Conservation (phyloP, 1,284 basidiomycete species). For the Takashimella tepidaria region DNA sequence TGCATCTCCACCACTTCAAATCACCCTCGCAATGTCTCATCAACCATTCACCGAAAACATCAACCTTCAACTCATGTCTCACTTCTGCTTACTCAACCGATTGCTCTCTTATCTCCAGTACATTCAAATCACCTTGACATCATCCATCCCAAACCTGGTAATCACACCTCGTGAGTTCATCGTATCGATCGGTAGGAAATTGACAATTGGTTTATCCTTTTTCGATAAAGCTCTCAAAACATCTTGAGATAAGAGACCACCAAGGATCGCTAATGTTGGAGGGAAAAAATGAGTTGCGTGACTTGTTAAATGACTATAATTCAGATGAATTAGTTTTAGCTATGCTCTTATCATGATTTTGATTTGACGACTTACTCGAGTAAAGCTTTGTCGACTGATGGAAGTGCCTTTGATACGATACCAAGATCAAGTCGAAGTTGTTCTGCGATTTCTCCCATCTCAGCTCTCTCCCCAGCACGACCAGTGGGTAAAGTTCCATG, state of each 20-base stretch:
- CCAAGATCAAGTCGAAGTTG: conserved; percentile 58
- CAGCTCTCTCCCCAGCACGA: conserved; percentile 50
- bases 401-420: conserved; percentile 62
- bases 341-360: not conserved
- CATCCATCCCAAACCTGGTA: conserved; percentile 35
- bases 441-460: conserved; percentile 59
- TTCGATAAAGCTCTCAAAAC: conserved; percentile 85
- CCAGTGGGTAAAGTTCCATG: conserved; percentile 59
- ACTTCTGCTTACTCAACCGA: too few species aligned
- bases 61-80: too few species aligned
- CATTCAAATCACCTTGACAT: conserved; percentile 23
- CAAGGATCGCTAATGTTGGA: conserved; percentile 84
- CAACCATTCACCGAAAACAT: too few species aligned
- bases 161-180: conserved; percentile 54
- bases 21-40: too few species aligned
- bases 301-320: conserved; percentile 55
- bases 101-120: too few species aligned
- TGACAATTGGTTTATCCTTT: conserved; percentile 84
- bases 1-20: too few species aligned
- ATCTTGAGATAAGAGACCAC: conserved; percentile 91
- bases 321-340: conserved; percentile 1
- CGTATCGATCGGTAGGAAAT: conserved; percentile 82
- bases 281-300: conserved; percentile 82
- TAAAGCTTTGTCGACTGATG: conserved; percentile 54
- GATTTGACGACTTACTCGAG: conserved; percentile 30